Conservation (phyloP, 306 rosid species). For the Acacia crassicarpa region DNA sequence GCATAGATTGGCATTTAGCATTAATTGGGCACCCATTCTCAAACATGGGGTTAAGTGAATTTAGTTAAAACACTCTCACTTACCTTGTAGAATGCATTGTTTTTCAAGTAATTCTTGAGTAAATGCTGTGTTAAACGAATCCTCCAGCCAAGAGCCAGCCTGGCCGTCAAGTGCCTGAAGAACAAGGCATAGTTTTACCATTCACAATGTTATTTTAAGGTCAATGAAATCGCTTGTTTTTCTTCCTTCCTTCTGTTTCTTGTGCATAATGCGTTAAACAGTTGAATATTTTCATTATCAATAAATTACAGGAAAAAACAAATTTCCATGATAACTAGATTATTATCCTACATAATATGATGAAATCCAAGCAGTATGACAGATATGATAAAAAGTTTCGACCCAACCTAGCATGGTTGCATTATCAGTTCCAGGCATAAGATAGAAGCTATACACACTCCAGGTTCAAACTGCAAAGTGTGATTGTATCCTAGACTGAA, state of each 20-base stretch:
- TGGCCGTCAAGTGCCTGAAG: slow-evolving; percentile 82
- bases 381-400: slow-evolving; percentile 21
- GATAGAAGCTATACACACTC: slow-evolving; percentile 2
- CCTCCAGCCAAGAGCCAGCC: slow-evolving; percentile 98
- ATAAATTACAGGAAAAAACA: neutral
- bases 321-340: neutral
- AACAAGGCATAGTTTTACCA: slow-evolving; percentile 26
- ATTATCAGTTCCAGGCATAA: slow-evolving; percentile 15
- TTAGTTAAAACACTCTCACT: slow-evolving; percentile 22
- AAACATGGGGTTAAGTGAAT: slow-evolving; percentile 8
- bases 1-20: slow-evolving; percentile 40
- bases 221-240: neutral
- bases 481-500: neutral
- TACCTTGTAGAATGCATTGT: slow-evolving; percentile 97
- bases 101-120: slow-evolving; percentile 76
- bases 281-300: neutral
- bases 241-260: neutral
- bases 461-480: slow-evolving; percentile 2
- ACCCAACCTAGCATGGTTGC: neutral
- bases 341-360: neutral
- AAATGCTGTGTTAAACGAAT: slow-evolving; percentile 92
- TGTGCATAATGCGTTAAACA: slow-evolving; percentile 1
- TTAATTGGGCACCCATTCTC: slow-evolving; percentile 26
- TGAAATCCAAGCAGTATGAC: neutral
- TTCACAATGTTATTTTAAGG: slow-evolving; percentile 7